phyloP scores from a whole-genome alignment of 305 asterid species.

The Rubia tinctorum region DNA sequence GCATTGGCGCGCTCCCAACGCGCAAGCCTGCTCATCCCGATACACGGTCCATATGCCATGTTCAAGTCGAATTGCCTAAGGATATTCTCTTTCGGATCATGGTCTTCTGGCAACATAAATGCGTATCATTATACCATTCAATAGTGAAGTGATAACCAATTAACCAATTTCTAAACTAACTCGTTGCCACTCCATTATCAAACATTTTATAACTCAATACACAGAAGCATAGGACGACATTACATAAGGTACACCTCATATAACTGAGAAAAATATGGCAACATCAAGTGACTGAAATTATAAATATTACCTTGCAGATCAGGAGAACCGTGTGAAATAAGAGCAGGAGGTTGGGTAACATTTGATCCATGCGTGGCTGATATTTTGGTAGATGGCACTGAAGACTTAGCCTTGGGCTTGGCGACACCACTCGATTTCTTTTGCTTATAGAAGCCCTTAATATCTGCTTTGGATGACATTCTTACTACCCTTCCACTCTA shows the following conservation, averaged over 20 bases:
- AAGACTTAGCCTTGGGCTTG: constrained; percentile 36
- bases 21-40: constrained; percentile 72
- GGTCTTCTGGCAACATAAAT: constrained; percentile 35
- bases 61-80: constrained; percentile 85
- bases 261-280: background rate
- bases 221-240: background rate
- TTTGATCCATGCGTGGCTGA: constrained; percentile 54
- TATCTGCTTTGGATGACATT: constrained; percentile 50
- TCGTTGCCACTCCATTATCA: background rate
- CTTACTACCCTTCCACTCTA: constrained; percentile 6
- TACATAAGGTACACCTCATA: background rate
- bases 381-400: constrained; percentile 23
- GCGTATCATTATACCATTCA: background rate
- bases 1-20: constrained; percentile 80
- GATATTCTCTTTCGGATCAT: constrained; percentile 53
- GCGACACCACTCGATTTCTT: constrained; percentile 42
- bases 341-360: constrained; percentile 52
- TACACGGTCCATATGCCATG: constrained; percentile 84
- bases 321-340: constrained; percentile 52
- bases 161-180: background rate
- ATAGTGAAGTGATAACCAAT: background rate
- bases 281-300: background rate
- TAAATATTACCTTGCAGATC: constrained; percentile 51
- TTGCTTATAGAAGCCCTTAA: constrained; percentile 73
- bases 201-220: background rate